A percentile compares a stretch with the other conserved stretches of the same genome.
Evolutionary conservation across 495 filamentous ascomycete genomes (phyloP).

Genomic region (Podospora comata): DNA sequence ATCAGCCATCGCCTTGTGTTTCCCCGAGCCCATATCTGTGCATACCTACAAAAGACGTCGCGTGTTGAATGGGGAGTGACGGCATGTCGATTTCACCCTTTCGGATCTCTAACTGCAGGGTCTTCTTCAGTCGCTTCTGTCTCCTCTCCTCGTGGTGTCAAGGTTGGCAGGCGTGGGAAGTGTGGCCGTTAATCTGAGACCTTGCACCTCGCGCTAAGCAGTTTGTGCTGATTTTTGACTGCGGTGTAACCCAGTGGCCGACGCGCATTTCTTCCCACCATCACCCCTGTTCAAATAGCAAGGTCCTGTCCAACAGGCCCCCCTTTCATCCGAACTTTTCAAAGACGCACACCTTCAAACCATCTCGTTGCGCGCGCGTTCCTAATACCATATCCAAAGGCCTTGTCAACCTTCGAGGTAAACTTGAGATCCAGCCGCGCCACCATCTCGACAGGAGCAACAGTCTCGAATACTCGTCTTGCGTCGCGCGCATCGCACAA

Average conservation of each 20-base stretch:
- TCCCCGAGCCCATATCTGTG: background rate
- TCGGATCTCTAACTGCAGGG: background rate
- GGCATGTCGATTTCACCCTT: background rate
- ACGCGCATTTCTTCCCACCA: conserved; percentile 11
- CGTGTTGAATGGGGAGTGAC: background rate
- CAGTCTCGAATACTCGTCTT: background rate
- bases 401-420: background rate
- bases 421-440: background rate
- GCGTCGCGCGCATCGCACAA: background rate
- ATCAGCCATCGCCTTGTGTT: background rate
- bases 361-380: background rate
- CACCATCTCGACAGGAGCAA: background rate
- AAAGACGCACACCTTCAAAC: background rate
- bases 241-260: conserved; percentile 21
- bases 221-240: conserved; percentile 23
- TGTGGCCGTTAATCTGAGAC: conserved; percentile 18
- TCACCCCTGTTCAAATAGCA: conserved; percentile 19
- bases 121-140: background rate
- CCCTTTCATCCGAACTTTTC: conserved; percentile 17
- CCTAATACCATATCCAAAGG: conserved; percentile 2
- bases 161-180: conserved; percentile 6
- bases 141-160: background rate
- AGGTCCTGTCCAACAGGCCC: conserved; percentile 11
- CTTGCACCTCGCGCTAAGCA: conserved; percentile 11
- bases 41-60: no score